Evolutionary conservation across 768 basidiomycete genomes (phyloP).

Genomic region (Myochromella boudieri): DNA sequence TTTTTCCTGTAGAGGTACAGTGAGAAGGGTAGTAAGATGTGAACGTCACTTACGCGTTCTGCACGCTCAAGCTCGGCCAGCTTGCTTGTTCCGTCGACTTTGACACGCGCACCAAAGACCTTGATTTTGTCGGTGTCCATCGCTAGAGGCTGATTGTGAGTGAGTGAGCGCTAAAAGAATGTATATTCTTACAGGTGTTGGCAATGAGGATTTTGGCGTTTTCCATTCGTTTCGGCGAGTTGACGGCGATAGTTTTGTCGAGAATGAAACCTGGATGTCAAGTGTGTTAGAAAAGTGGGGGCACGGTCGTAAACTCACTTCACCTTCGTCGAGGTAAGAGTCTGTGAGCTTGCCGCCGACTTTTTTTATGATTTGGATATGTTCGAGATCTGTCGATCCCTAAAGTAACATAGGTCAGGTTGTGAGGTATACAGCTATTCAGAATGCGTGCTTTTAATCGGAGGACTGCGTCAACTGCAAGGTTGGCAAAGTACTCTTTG

Average conservation of each 20-base stretch:
- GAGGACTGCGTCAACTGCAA: conserved; percentile 95
- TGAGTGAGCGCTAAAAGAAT: too few species aligned
- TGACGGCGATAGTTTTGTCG: conserved; percentile 92
- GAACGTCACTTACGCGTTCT: conserved; percentile 65
- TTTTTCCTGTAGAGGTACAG: conserved; percentile 73
- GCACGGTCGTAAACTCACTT: not conserved
- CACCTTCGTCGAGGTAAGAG: conserved; percentile 96
- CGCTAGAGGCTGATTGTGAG: conserved; percentile 43
- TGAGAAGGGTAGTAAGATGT: too few species aligned
- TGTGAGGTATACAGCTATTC: not conserved
- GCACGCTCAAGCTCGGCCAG: conserved; percentile 97
- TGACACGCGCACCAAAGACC: conserved; percentile 94
- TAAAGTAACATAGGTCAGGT: conserved; percentile 27
- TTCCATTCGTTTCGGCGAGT: conserved; percentile 92
- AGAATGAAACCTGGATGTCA: conserved; percentile 82
- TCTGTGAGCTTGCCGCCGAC: conserved; percentile 98
- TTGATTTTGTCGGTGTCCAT: conserved; percentile 99
- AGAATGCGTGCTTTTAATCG: conserved; percentile 66
- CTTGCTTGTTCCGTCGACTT: conserved; percentile 95
- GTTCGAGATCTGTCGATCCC: conserved; percentile 96
- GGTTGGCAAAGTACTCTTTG: conserved; percentile 96
- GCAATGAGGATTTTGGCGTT: conserved; percentile 96
- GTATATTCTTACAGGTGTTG: conserved; percentile 79
- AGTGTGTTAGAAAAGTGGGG: not conserved
- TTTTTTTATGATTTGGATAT: conserved; percentile 99